Evolutionary conservation across 352 stramenopile genomes (phyloP).

Genomic region (Globisporangium recalcitrans): DNA sequence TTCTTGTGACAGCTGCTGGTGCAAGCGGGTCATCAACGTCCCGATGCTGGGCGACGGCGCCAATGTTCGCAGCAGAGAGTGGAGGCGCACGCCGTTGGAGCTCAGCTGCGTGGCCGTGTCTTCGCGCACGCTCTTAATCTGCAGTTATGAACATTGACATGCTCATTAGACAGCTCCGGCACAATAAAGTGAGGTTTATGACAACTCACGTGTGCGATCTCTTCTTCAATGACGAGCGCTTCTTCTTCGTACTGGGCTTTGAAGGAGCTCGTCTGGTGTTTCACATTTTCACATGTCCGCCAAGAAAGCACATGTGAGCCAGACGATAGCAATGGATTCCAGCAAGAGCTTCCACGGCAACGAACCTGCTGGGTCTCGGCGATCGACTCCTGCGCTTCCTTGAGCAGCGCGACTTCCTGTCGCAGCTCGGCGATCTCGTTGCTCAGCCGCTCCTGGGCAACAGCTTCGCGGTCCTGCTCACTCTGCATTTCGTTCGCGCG

Average conservation of each 20-base stretch:
- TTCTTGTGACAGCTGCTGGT: conserved; percentile 58
- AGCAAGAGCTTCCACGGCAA: no score
- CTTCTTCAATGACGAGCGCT: conserved; percentile 47
- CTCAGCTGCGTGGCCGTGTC: conserved; percentile 52
- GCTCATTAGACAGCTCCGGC: no score
- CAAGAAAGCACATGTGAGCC: no score
- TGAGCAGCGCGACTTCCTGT: conserved; percentile 60
- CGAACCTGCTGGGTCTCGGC: conserved; percentile 38
- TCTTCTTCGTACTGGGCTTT: conserved; percentile 69
- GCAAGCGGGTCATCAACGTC: conserved; percentile 69
- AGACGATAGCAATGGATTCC: background rate
- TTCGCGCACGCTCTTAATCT: conserved; percentile 46
- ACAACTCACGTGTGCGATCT: conserved; percentile 41
- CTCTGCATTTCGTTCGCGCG: conserved; percentile 20
- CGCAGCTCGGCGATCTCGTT: conserved; percentile 50
- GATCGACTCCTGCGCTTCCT: conserved; percentile 42
- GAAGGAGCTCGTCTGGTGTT: conserved; percentile 38
- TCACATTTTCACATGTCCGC: no score
- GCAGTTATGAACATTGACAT: background rate
- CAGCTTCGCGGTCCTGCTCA: conserved; percentile 25
- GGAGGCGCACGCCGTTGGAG: conserved; percentile 45
- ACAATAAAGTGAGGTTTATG: no score
- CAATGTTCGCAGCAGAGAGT: conserved; percentile 62
- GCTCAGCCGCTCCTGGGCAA: conserved; percentile 34
- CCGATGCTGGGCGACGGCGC: conserved; percentile 51